These are phyloP conservation scores for Spergularia marina DNA, from an alignment of 148 eudicot species.

Conservation along the genomic window DNA sequence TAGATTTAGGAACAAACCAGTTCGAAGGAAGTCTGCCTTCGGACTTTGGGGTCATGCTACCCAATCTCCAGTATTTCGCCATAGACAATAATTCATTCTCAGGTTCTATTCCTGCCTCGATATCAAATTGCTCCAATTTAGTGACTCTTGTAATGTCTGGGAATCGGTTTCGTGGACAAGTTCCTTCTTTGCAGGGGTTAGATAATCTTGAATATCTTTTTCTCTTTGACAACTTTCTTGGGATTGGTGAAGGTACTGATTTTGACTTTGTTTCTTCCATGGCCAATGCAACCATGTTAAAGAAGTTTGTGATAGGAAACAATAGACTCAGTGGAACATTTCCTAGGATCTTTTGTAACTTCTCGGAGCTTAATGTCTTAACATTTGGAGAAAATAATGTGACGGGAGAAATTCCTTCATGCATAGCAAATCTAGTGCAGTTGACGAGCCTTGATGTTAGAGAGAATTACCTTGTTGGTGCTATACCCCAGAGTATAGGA, in stretches of 20 bases:
- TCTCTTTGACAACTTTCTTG: constrained; percentile 29
- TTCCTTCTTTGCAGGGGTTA: constrained; percentile 25
- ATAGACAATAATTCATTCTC: not conserved
- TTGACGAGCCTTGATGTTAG: not conserved
- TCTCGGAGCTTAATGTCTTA: constrained; percentile 26
- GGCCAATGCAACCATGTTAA: constrained; percentile 27
- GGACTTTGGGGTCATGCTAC: constrained; percentile 17
- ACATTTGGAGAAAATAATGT: constrained; percentile 13
- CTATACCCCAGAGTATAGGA: constrained; percentile 36
- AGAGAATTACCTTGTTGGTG: constrained; percentile 28
- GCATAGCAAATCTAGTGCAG: constrained; percentile 28
- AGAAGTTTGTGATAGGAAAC: not conserved
- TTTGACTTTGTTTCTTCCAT: constrained; percentile 32
- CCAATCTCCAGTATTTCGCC: constrained; percentile 12
- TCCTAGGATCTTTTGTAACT: constrained; percentile 33
- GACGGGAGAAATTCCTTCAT: constrained; percentile 34
- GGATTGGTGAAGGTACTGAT: constrained; percentile 24
- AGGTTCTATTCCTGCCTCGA: constrained; percentile 11
- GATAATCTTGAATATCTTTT: not conserved
- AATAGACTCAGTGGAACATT: constrained; percentile 38
- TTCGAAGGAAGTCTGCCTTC: constrained; percentile 31
- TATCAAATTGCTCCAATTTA: constrained; percentile 20
- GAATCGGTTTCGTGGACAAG: constrained; percentile 18
- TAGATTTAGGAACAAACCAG: constrained; percentile 9
- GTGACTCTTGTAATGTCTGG: not conserved